Conservation (phyloP, 768 basidiomycete genomes). For the Lactarius sp. region DNA sequence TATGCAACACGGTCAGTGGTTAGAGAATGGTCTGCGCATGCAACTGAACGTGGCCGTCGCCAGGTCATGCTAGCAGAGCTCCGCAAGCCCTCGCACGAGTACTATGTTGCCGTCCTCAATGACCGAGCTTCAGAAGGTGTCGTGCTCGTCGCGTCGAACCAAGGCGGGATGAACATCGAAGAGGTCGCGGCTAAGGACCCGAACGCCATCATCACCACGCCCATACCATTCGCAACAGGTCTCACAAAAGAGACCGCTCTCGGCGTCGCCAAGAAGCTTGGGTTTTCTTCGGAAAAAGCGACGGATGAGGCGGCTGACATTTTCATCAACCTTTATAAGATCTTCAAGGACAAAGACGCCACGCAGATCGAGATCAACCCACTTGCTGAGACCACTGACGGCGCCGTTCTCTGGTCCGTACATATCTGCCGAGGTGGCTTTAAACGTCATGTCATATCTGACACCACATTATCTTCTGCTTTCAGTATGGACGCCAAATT, state of each 20-base stretch:
- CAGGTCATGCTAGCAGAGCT: constrained; percentile 98
- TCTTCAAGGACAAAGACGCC: constrained; percentile 99
- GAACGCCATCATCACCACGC: constrained; percentile 89
- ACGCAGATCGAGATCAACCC: constrained; percentile 99
- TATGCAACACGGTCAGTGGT: constrained; percentile 82
- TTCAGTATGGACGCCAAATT: constrained; percentile 99
- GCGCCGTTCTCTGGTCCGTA: constrained; percentile 84
- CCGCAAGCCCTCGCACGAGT: constrained; percentile 90
- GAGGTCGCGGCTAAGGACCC: constrained; percentile 98
- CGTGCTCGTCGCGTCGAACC: constrained; percentile 88
- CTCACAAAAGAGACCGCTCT: constrained; percentile 68
- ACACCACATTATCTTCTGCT: background rate
- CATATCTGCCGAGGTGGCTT: background rate
- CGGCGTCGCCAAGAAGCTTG: constrained; percentile 81
- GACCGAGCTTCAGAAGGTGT: constrained; percentile 87
- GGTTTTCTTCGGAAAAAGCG: constrained; percentile 68
- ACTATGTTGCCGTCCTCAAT: constrained; percentile 95
- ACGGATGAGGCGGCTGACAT: constrained; percentile 87
- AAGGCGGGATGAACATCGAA: constrained; percentile 99
- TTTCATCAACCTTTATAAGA: constrained; percentile 89
- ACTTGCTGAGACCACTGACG: constrained; percentile 87
- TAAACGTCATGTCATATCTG: background rate
- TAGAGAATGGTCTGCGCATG: background rate
- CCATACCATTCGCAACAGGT: constrained; percentile 81
- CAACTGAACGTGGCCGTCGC: background rate